Base-by-base conservation (phyloP, 2,329 filamentous ascomycete species). In the Alternaria sp. region DNA sequence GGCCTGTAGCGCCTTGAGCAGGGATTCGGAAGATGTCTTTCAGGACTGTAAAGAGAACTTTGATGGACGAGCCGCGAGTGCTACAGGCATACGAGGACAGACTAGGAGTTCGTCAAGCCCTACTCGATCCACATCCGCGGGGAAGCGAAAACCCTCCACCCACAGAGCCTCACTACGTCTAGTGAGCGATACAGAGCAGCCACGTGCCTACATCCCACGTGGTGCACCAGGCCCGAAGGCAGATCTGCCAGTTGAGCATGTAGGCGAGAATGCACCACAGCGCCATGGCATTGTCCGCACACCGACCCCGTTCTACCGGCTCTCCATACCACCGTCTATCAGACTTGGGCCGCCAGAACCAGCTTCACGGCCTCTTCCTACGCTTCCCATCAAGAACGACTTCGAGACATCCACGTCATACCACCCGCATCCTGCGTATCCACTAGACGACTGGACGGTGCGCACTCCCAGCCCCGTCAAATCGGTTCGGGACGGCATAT, bases 391-490 rank as follows among this genome's bases (percentile, higher is more conserved):
- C 15, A 74, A 75, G 58, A 57, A 33, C 18, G 59, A 66, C 10
- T 43, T 63, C 15, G n/a, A 43, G 4, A 58, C 64, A 9, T 64
- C 68, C 7, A 73, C 69, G 4, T 55, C 59, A 20, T 74, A 76
- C 56, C 61, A 63, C 14, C 71, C 69, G 2, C 69, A 76, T 53
- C 72, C 71, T 23, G 71, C 66, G 44, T 76, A 72, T 51, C 66
- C 70, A 2, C 30, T 71, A 2, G 69, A 74, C 21, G 71, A 75
- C 8, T 78, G 76, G 75, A 58, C 64, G 15, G 57, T 67, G 28
- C 68, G 64, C 33, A 76, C 73, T 6, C 75, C 75, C 3, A 78
- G 76, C 54, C 76, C 75, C 1, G 68, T 72, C 30, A 71, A 71
- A 26, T 71, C 68, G 3, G 25, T 69, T 3, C 65, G 70, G 25